Evolutionary conservation across 148 eudicot species (phyloP).

Genomic region (Agrostemma githago): DNA sequence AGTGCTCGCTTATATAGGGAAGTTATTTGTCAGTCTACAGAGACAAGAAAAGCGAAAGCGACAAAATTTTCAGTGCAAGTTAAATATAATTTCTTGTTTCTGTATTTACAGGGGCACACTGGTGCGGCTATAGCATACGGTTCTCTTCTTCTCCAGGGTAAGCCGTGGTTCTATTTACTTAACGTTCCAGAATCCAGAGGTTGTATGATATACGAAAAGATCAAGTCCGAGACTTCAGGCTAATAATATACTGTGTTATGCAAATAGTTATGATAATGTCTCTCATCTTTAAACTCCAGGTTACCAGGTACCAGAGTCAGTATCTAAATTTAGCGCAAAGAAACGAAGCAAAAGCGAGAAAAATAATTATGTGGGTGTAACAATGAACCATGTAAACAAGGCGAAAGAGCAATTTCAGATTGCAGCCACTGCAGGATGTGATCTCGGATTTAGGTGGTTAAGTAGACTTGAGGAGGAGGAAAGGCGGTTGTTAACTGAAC

Average conservation of each 20-base stretch:
- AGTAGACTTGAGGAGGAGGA: constrained; percentile 78
- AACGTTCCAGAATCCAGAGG: neutral
- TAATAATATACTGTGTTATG: neutral
- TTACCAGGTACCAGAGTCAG: constrained; percentile 57
- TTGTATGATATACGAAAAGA: neutral
- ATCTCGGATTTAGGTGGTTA: constrained; percentile 90
- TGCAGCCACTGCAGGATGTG: constrained; percentile 80
- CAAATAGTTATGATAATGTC: neutral
- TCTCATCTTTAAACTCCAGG: constrained; percentile 32
- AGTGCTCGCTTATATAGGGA: neutral
- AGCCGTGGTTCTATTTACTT: neutral
- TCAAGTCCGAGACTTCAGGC: neutral
- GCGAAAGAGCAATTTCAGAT: constrained; percentile 79
- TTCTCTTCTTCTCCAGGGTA: constrained; percentile 80
- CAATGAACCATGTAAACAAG: constrained; percentile 42
- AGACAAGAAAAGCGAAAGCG: neutral
- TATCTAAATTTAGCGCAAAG: constrained; percentile 50
- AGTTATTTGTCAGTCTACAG: neutral
- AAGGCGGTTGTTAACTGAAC: constrained; percentile 32
- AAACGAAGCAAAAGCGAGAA: constrained; percentile 33
- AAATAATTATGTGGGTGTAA: constrained; percentile 25
- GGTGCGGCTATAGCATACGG: constrained; percentile 95
- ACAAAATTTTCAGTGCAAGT: neutral
- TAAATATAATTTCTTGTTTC: neutral
- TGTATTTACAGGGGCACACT: constrained; percentile 73